Base-by-base conservation (phyloP, 208 protist genomes). In the Entamoeba dispar region DNA sequence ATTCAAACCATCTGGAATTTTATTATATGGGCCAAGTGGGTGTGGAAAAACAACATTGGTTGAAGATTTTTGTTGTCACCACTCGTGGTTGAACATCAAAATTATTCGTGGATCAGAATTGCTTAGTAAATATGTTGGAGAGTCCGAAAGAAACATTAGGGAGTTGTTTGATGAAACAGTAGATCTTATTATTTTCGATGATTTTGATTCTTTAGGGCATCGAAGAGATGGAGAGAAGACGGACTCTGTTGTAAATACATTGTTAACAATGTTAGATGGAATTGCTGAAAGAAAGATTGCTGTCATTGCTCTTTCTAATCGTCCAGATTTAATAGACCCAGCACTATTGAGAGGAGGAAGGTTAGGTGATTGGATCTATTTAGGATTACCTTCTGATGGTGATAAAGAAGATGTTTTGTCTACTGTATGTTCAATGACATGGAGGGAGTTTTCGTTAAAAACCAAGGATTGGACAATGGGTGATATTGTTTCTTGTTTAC, bases 261-360 rank as follows among this genome's bases (percentile, higher is more conserved):
- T 99, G 6, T 95, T 99, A 50, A 98, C 95, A 49, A 98, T 99
- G 95, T 96, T 99, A 93, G 98, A 99, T 94, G 98, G 98, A 50
- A 97, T 99, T n/a, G 94, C 95, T 38, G 91, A 57, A 14, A 92
- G 96, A 5, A 91, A 91, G 8, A 98, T 99, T 3, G 97, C 97
- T 93, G 97, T 99, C 1, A 96, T 99, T n/a, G 98, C 97, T 15
- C 98, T 98, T 14, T 99, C 98, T 34, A 99, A 98, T 93, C 95
- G 98, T 55, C 98, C 98, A 2, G 98, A 99, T 93, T 55, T 52
- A 27, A 91, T 94, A 7, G 94, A 95, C 69, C 34, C 94, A n/a
- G 90, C 94, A 12, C 47, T 95, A 14, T 47, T 95, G 5, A 31
- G 93, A 55, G 69, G 92, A 51, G 94, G 94, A 22, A 86, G 94